Evolutionary conservation across 2,329 filamentous ascomycete species (phyloP), one percentile per base, ranked within the genome.

Genomic region (Aureobasidium lini): DNA sequence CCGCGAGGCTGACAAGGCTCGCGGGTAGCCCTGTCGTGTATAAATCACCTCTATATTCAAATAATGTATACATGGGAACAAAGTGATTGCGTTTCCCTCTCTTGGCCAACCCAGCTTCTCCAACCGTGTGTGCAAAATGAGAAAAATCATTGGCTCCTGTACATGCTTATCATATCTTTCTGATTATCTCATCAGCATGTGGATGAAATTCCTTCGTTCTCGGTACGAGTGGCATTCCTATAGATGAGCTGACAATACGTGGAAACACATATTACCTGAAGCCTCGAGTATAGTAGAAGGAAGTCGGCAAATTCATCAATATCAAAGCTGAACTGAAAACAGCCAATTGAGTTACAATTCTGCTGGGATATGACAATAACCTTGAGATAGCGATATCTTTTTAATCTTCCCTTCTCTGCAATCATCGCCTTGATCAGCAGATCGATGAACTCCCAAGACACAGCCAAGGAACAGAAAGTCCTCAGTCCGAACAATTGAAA

Each of bases 1-100:
- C 32, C 53, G 53, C 23, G 42, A 57, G 53, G 53, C 53, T 47
- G 53, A 57, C 42, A 53, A 42, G 49, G 49, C 42, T 3, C 49
- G 49, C 7, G n/a, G 49, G 15, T 52, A 34, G 39, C 32, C 18
- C 31, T 36, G 31, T 37, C 34, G 8, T n/a, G 28, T 10, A 2
- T n/a, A 36, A 8, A 36, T 3, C 5, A 1, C 29, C 1, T 37
- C 9, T 10, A 37, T 7, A 10, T 13, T 28, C 29, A 16, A 39
- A 52, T 52, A 53, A 53, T 53, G 23, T 42, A 53, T 32, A 32
- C 49, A 32, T 32, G 31, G 15, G 1, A 23, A 42, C 9, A 42
- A 31, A 18, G n/a, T 53, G 15, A 42, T 32, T 23, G 37, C 49
- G n/a, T 13, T 23, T 18, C 8, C 37, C 5, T 5, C 9, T 53